Evolutionary conservation across 345 rosid genomes (phyloP).

Genomic region (Turritis glabra): DNA sequence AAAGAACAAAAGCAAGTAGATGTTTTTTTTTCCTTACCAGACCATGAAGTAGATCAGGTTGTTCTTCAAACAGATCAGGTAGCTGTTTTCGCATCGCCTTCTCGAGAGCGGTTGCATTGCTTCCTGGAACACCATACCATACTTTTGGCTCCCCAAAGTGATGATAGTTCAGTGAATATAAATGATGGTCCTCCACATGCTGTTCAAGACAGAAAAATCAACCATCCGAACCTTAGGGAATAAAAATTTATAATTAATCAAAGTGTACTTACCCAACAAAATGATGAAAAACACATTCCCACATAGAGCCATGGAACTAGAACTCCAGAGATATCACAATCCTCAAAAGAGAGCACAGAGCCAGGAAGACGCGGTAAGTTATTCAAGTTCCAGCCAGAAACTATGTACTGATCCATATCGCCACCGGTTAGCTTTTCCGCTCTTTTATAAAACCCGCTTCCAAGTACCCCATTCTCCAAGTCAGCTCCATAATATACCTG

Average conservation of each 20-base stretch:
- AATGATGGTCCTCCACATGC: constrained; percentile 99
- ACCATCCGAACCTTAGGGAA: background rate
- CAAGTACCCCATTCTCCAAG: constrained; percentile 81
- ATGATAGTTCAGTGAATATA: constrained; percentile 81
- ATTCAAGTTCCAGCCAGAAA: constrained; percentile 91
- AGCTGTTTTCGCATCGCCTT: constrained; percentile 69
- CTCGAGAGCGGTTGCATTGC: constrained; percentile 75
- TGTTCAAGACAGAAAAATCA: constrained; percentile 17
- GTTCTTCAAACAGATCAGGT: constrained; percentile 89
- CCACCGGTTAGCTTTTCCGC: constrained; percentile 40
- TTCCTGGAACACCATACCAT: constrained; percentile 97
- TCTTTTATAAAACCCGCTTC: constrained; percentile 89
- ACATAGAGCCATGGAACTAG: constrained; percentile 95
- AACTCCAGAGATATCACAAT: constrained; percentile 91
- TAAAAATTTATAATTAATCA: background rate
- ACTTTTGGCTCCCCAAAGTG: constrained; percentile 90
- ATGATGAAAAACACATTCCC: constrained; percentile 97
- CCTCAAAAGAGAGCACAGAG: constrained; percentile 87
- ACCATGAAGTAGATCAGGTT: constrained; percentile 83
- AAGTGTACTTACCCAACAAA: constrained; percentile 82
- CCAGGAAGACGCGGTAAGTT: constrained; percentile 93
- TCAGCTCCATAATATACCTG: constrained; percentile 98
- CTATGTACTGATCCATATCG: constrained; percentile 55
- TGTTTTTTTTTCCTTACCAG: constrained; percentile 47
- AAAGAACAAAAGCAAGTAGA: background rate